Conservation (phyloP, 2,329 filamentous ascomycete genomes). For the Penicillium brevicompactum region DNA sequence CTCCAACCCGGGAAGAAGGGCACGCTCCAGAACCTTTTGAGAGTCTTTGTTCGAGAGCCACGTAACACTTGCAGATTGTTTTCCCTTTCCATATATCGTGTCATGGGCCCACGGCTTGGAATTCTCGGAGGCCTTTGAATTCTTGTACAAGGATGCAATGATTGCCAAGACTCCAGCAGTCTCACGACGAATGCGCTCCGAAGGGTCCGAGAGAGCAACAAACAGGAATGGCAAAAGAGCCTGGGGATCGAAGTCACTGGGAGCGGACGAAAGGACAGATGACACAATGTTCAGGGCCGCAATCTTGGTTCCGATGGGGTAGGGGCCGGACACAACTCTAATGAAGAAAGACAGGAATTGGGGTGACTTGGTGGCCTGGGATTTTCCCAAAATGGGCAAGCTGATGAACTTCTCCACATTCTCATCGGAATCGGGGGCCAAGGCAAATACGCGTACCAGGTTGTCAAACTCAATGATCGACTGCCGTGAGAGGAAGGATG, state of each 20-base stretch:
- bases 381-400: conserved; percentile 40
- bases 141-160: conserved; percentile 55
- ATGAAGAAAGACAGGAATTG: conserved; percentile 77
- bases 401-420: conserved; percentile 38
- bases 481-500: conserved; percentile 41
- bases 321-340: conserved; percentile 71
- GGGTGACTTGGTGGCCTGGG: conserved; percentile 57
- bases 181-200: conserved; percentile 73
- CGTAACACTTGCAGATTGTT: conserved; percentile 51
- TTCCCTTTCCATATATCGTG: conserved; percentile 64
- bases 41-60: conserved; percentile 62
- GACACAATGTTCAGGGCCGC: conserved; percentile 69
- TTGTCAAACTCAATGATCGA: conserved; percentile 39
- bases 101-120: conserved; percentile 62
- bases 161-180: conserved; percentile 68
- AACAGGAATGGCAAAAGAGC: conserved; percentile 80
- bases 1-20: conserved; percentile 75
- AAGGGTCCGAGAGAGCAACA: conserved; percentile 72
- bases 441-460: conserved; percentile 41
- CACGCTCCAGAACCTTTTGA: conserved; percentile 63
- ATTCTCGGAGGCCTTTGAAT: conserved; percentile 45
- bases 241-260: conserved; percentile 68
- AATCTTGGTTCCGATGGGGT: conserved; percentile 68
- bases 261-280: conserved; percentile 54
- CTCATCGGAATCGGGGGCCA: conserved; percentile 34